Percentiles rank a stretch among this genome's conserved stretches.
Evolutionary conservation across 805 yeast genomes (phyloP).

Genomic region (Candida lessepsii): DNA sequence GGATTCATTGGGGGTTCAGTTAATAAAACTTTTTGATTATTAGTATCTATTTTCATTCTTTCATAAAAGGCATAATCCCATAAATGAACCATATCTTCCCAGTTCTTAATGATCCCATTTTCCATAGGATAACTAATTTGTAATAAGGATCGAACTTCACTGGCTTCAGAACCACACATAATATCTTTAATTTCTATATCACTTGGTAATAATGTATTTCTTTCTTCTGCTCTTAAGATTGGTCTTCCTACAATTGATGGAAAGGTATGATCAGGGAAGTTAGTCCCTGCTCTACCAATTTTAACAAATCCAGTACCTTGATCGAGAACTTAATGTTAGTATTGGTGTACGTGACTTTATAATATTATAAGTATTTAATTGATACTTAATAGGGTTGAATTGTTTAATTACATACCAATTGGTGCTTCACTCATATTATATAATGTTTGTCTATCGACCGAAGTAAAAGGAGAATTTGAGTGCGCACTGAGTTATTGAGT

Average conservation of each 20-base stretch:
- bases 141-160: slow-evolving; percentile 81
- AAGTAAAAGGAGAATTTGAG: slow-evolving; percentile 3
- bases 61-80: slow-evolving; percentile 98
- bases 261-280: slow-evolving; percentile 95
- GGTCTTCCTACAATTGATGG: slow-evolving; percentile 98
- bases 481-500: too few relatives aligned
- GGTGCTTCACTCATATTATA: slow-evolving; percentile 25
- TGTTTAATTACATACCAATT: slow-evolving; percentile 26
- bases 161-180: slow-evolving; percentile 97
- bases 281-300: slow-evolving; percentile 94
- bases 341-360: not conserved
- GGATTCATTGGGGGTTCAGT: slow-evolving; percentile 99
- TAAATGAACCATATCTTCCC: slow-evolving; percentile 98
- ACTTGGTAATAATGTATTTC: slow-evolving; percentile 52
- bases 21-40: slow-evolving; percentile 75
- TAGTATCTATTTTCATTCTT: slow-evolving; percentile 73
- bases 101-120: slow-evolving; percentile 92
- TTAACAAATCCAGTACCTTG: slow-evolving; percentile 99
- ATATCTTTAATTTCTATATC: slow-evolving; percentile 84
- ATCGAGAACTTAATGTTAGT: slow-evolving; percentile 68
- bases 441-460: slow-evolving; percentile 7
- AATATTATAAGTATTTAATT: too few relatives aligned
- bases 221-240: slow-evolving; percentile 93
- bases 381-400: too few relatives aligned
- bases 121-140: slow-evolving; percentile 99